Evolutionary conservation across 2,329 filamentous ascomycete species (phyloP).

Genomic region (Pyrenochaeta sp.): DNA sequence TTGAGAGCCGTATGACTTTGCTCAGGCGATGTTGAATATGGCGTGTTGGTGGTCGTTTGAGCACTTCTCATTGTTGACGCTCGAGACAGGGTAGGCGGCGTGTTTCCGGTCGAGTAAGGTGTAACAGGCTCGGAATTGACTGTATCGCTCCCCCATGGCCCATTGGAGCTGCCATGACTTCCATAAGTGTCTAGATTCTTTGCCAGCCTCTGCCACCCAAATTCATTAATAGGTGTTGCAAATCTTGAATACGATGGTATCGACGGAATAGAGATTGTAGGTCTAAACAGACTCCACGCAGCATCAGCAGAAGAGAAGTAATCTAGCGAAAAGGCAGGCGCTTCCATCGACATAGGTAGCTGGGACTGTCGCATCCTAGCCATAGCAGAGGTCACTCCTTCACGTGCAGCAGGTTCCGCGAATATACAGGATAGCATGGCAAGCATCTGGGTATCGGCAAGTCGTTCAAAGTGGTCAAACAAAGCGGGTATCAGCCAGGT

Average conservation of each 20-base stretch:
- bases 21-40: constrained; percentile 54
- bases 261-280: constrained; percentile 44
- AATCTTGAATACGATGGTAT: constrained; percentile 43
- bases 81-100: constrained; percentile 58
- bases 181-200: constrained; percentile 53
- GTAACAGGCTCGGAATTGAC: constrained; percentile 57
- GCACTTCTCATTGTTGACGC: constrained; percentile 46
- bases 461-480: constrained; percentile 66
- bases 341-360: constrained; percentile 53
- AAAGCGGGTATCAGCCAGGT: constrained; percentile 65
- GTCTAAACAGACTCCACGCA: constrained; percentile 54
- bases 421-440: constrained; percentile 71
- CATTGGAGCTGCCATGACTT: constrained; percentile 61
- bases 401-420: constrained; percentile 56
- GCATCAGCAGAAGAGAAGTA: constrained; percentile 56
- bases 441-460: constrained; percentile 71
- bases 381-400: constrained; percentile 51
- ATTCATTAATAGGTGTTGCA: constrained; percentile 40
- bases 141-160: constrained; percentile 56
- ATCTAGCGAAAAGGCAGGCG: constrained; percentile 57
- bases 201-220: constrained; percentile 40
- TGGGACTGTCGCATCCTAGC: constrained; percentile 46
- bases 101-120: constrained; percentile 62
- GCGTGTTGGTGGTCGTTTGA: constrained; percentile 48
- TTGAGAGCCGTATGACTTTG: constrained; percentile 43